Evolutionary conservation across 371 early-diverging fungal species (phyloP).

Genomic region (Rhizopus delemar): DNA sequence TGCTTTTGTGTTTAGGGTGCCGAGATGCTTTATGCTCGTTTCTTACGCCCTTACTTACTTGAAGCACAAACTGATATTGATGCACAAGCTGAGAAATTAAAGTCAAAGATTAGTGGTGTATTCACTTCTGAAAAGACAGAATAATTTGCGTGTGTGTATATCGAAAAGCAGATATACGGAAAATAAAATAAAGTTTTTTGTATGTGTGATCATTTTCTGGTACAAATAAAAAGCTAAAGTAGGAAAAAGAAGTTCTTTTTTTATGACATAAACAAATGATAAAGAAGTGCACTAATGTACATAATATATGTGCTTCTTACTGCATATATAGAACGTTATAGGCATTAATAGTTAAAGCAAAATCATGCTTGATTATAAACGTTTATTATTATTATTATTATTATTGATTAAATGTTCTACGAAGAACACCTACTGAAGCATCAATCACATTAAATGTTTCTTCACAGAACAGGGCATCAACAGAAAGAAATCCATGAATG

Average conservation of each 20-base stretch:
- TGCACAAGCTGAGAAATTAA: conserved; percentile 16
- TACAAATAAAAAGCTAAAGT: too few relatives aligned
- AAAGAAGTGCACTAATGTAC: too few relatives aligned
- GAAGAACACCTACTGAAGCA: conserved; percentile 6
- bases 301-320: too few relatives aligned
- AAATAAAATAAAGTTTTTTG: too few relatives aligned
- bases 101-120: conserved; percentile 14
- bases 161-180: too few relatives aligned
- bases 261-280: too few relatives aligned
- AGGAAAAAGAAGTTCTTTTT: too few relatives aligned
- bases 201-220: too few relatives aligned
- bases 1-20: conserved; percentile 38
- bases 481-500: conserved; percentile 20
- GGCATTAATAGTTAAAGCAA: too few relatives aligned
- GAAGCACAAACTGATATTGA: conserved; percentile 29
- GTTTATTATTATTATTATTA: too few relatives aligned
- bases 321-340: too few relatives aligned
- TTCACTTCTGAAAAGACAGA: conserved; percentile 14
- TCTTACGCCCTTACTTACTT: conserved; percentile 47
- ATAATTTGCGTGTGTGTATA: neutral
- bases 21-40: conserved; percentile 41
- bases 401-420: conserved; percentile 7
- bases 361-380: too few relatives aligned
- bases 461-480: conserved; percentile 4
- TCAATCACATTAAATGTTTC: conserved; percentile 13